Conservation (phyloP, 1,284 basidiomycete species). For the Sphagnurus paluster region DNA sequence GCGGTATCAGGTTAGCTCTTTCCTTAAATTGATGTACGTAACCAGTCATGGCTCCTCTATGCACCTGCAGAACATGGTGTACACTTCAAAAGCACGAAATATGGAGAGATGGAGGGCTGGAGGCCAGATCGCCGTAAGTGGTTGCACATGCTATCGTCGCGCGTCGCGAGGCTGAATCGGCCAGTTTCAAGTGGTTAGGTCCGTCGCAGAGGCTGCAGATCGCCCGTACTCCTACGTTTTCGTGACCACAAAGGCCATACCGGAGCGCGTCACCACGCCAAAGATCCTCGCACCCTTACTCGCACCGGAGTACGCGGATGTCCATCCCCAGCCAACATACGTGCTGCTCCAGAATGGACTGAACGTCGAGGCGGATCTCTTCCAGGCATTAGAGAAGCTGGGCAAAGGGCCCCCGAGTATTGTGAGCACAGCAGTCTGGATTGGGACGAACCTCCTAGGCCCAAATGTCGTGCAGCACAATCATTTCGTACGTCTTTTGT, state of each 20-base stretch:
- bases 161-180: background rate
- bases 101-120: conserved; percentile 19
- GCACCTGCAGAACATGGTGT: conserved; percentile 19
- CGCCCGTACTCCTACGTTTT: conserved; percentile 65
- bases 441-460: conserved; percentile 48
- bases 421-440: conserved; percentile 55
- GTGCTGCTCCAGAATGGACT: conserved; percentile 80
- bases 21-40: background rate
- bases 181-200: conserved; percentile 47
- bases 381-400: conserved; percentile 48
- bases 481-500: conserved; percentile 44
- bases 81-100: conserved; percentile 20
- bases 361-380: conserved; percentile 70
- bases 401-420: conserved; percentile 47
- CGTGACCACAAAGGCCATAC: conserved; percentile 72
- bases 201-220: conserved; percentile 60
- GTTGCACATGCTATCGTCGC: background rate
- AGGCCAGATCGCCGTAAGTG: conserved; percentile 20
- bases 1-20: conserved; percentile 44
- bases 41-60: background rate
- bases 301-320: conserved; percentile 45
- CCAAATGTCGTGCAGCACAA: conserved; percentile 53
- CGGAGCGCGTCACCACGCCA: conserved; percentile 63
- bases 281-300: conserved; percentile 61
- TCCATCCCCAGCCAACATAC: conserved; percentile 55